Conservation (phyloP, 345 rosid genomes). For the Diplotaxis tenuifolia region DNA sequence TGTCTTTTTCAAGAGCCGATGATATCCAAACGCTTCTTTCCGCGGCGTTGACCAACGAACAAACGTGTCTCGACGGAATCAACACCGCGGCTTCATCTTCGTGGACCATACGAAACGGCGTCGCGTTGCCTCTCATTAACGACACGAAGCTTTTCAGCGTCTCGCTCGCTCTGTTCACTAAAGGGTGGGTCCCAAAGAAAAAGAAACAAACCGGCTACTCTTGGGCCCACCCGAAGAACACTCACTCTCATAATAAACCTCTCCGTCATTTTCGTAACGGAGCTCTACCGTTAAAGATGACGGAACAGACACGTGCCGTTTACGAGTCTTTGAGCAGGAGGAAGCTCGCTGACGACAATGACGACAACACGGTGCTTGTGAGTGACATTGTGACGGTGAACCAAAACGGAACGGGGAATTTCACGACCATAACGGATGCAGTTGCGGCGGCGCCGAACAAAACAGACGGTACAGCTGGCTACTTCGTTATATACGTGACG, state of each 20-base stretch:
- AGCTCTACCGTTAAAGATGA: constrained; percentile 56
- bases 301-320: constrained; percentile 45
- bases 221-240: constrained; percentile 29
- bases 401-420: constrained; percentile 72
- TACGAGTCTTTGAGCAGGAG: constrained; percentile 58
- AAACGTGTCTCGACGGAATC: constrained; percentile 73
- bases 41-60: constrained; percentile 73
- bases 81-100: constrained; percentile 47
- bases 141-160: constrained; percentile 78
- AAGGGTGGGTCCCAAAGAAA: constrained; percentile 70
- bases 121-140: constrained; percentile 51
- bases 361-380: constrained; percentile 36
- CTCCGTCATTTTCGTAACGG: constrained; percentile 47
- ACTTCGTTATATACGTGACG: constrained; percentile 66
- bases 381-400: constrained; percentile 64
- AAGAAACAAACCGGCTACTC: constrained; percentile 28
- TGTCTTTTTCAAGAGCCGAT: constrained; percentile 51
- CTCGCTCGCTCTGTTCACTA: constrained; percentile 66
- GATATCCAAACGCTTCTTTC: constrained; percentile 70
- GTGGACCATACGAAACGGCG: constrained; percentile 52
- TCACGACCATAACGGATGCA: constrained; percentile 69
- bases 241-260: constrained; percentile 28
- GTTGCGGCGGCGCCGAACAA: constrained; percentile 73
- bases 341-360: constrained; percentile 43
- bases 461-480: constrained; percentile 50